Base-by-base conservation (phyloP, 2,329 filamentous ascomycete species). In the Fusarium nodosum region DNA sequence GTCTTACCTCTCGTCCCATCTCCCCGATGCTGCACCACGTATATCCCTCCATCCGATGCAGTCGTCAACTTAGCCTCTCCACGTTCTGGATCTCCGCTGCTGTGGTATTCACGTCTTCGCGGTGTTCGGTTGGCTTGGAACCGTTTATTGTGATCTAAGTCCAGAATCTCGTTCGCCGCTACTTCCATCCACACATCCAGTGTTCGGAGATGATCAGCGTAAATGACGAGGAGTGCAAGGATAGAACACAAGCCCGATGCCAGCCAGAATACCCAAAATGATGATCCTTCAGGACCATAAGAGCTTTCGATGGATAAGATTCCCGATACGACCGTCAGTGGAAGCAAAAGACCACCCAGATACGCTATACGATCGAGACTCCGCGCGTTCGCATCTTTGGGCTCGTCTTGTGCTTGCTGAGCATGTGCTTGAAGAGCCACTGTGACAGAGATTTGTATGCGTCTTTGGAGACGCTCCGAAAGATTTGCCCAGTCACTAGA, bases 191-290 rank as follows among this genome's bases (percentile, higher is more conserved):
- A 85, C 11, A 85, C 82, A 68, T 84, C 79, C 36, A 78, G 74
- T 44, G 76, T 80, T 42, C 84, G 80, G 45, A 86, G 78, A 42
- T 81, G 80, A 63, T 86, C 84, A 11, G 83, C 79, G 68, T 86
- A 84, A 56, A 86, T 84, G 56, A 85, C 67, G 5, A 81, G 63
- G 3, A 86, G 55, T 0, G 80, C 79, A 2, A 82, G 11, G 16
- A 80, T 57, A 3, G 79, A 77, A 2, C 82, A 77, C 5, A 83
- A 78, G 0, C 81, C 70, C 4, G 80, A 78, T 5, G 78, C 77
- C 2, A 80, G 79, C 84, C 84, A 86, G 61, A 85, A 86, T 0
- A 86, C 78, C 78, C 79, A 86, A 73, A 86, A 86, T 20, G 74
- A 73, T 18, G 65, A 33, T 1, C 78, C 78, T n/a, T 76, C 78